These are phyloP conservation scores for Rhodamnia argentea DNA, from an alignment of 345 rosid genomes.

Conservation along the genomic window DNA sequence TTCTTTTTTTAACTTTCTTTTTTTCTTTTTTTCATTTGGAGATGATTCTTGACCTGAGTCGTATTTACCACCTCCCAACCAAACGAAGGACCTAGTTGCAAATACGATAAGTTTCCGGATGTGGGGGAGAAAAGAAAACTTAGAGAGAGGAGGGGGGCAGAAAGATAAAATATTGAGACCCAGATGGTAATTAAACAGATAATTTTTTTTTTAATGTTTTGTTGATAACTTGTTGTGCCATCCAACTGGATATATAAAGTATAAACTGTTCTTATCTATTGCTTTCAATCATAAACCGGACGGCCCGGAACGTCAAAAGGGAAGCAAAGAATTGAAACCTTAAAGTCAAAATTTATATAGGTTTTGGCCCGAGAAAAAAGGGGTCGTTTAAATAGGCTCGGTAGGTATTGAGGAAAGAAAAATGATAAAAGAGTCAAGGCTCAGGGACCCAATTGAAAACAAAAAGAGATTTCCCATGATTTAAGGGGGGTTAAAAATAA, in stretches of 20 bases:
- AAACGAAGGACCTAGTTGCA: neutral
- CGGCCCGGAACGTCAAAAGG: constrained; percentile 4
- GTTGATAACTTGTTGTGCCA: neutral
- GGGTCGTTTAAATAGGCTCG: neutral
- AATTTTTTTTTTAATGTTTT: neutral
- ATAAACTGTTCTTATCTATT: neutral
- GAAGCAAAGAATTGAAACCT: neutral
- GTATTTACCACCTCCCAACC: neutral
- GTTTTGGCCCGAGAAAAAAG: neutral
- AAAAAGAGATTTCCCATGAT: neutral
- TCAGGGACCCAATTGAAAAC: neutral
- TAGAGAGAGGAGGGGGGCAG: neutral
- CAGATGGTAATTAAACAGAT: neutral
- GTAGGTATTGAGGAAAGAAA: neutral
- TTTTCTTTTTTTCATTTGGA: neutral
- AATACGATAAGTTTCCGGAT: neutral
- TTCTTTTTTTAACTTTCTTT: no score
- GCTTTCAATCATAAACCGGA: constrained; percentile 5
- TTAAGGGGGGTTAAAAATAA: neutral
- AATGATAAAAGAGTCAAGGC: neutral
- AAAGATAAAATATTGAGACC: neutral
- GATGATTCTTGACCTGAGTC: neutral
- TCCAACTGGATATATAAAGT: neutral
- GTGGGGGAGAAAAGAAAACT: neutral
- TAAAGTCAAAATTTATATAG: neutral